Evolutionary conservation across 805 yeast species (phyloP), one percentile per base, ranked within the genome.

Genomic region (Zygoascus biomembranicola): DNA sequence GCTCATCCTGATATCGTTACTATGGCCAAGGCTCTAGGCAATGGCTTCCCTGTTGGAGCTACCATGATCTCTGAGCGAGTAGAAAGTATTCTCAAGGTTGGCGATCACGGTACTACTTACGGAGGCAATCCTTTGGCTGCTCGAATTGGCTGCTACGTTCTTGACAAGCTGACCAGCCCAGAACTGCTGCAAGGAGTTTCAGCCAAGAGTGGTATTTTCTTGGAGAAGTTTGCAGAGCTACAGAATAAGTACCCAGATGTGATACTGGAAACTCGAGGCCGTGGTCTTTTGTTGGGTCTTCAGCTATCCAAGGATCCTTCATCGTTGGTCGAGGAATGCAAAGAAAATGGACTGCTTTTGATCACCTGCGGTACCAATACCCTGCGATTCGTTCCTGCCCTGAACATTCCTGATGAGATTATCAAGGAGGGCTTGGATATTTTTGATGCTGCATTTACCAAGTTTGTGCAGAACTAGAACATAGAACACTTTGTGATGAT

Each of bases 61-160:
- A 87, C 96, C 1, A 78, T 94, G 79, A 82, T 92, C 54, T 80
- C 87, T 52, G 94, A 88, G 59, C 77, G 79, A 49, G 85, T 94
- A 26, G 95, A 90, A 65, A 68, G 74, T 10, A 79, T 75, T 1
- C 73, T 94, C 60, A 76, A 81, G 54, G 92, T 88, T 20, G 99
- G 99, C 54, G 99, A 94, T 66, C 99, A 92, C 67, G 99, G 99
- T 53, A 92, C 98, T 2, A 92, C 99, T 0, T 92, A 85, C 66
- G 98, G 99, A 58, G 99, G 99, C 53, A 94, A 94, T 69, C 98
- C 98, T 52, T 73, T 94, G 58, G 98, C 90, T 5, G 77, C 92
- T 37, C 80, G 90, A 57, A 79, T 94, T 49, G 96, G 90, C 5
- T 73, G 77, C 44, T 83, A 85, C 64, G 96, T 94, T 13, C 70